phyloP scores from a whole-genome alignment of 2,329 filamentous ascomycete genomes.

The Gremmenia infestans region DNA sequence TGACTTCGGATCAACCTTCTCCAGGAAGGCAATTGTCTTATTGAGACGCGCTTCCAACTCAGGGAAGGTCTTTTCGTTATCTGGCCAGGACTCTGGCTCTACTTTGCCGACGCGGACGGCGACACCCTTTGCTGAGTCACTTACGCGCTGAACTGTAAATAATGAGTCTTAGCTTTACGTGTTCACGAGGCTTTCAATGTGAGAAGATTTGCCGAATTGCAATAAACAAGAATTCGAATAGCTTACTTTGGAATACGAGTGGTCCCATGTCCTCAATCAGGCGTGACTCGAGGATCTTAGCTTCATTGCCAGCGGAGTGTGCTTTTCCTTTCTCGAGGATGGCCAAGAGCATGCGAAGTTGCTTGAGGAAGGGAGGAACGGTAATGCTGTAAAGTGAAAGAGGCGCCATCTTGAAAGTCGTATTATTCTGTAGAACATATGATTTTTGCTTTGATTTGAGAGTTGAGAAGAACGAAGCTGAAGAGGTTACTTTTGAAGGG shows the following conservation, averaged over 20 bases:
- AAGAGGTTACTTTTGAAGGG: neutral
- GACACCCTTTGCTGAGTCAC: constrained; percentile 38
- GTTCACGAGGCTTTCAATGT: no score
- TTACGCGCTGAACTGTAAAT: constrained; percentile 35
- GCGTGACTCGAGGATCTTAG: constrained; percentile 33
- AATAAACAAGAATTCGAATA: neutral
- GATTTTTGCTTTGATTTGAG: neutral
- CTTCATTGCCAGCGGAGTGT: constrained; percentile 34
- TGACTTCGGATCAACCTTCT: constrained; percentile 36
- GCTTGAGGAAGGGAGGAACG: constrained; percentile 38
- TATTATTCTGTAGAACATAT: neutral
- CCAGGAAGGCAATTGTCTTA: constrained; percentile 42
- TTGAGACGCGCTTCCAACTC: constrained; percentile 44
- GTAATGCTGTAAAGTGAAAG: constrained; percentile 31
- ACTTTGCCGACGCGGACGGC: constrained; percentile 35
- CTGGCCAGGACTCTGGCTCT: constrained; percentile 32
- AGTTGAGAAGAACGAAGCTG: neutral
- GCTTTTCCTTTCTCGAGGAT: constrained; percentile 41
- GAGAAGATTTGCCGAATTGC: neutral
- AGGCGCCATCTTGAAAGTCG: neutral
- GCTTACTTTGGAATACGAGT: constrained; percentile 39
- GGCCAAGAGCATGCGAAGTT: constrained; percentile 37
- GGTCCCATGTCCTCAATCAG: constrained; percentile 46
- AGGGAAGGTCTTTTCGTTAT: constrained; percentile 44
- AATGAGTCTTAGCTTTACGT: no score